phyloP scores from a whole-genome alignment of 2,329 filamentous ascomycete species.

The Pseudogymnoascus sp. region DNA sequence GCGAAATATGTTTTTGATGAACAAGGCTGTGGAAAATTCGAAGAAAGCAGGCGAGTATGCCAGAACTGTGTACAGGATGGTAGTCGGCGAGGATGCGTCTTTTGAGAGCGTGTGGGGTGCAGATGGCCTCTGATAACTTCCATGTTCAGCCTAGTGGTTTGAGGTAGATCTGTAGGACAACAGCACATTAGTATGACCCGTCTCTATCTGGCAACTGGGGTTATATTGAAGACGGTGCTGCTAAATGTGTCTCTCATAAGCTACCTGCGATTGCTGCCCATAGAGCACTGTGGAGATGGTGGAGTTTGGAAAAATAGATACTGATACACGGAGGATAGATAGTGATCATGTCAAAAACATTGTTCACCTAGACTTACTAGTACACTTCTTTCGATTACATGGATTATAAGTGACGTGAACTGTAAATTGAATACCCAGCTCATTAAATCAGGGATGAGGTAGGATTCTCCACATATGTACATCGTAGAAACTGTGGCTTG shows the following conservation, averaged over 20 bases:
- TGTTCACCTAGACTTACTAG: no score
- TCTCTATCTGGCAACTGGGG: neutral
- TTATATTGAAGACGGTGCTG: neutral
- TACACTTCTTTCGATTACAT: no score
- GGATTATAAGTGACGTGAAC: neutral
- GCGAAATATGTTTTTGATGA: slow-evolving; percentile 18
- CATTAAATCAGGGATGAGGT: no score
- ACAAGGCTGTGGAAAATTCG: slow-evolving; percentile 15
- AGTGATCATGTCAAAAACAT: neutral
- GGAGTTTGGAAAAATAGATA: neutral
- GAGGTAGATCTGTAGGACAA: neutral
- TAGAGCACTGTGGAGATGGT: neutral
- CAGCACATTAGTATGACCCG: no score
- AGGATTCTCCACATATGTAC: no score
- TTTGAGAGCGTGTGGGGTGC: slow-evolving; percentile 18
- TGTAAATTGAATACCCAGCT: neutral
- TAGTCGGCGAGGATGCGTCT: slow-evolving; percentile 28
- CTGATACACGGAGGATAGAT: neutral
- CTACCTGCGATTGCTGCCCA: neutral
- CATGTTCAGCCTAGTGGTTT: neutral
- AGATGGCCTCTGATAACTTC: neutral
- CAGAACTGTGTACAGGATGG: slow-evolving; percentile 25
- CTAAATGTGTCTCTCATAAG: neutral
- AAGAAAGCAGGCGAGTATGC: slow-evolving; percentile 26
- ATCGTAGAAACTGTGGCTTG: no score